Percentiles rank a stretch among this genome's conserved stretches.
phyloP scores from a whole-genome alignment of 805 yeast species.

The Zygosaccharomyces pseudorouxii region DNA sequence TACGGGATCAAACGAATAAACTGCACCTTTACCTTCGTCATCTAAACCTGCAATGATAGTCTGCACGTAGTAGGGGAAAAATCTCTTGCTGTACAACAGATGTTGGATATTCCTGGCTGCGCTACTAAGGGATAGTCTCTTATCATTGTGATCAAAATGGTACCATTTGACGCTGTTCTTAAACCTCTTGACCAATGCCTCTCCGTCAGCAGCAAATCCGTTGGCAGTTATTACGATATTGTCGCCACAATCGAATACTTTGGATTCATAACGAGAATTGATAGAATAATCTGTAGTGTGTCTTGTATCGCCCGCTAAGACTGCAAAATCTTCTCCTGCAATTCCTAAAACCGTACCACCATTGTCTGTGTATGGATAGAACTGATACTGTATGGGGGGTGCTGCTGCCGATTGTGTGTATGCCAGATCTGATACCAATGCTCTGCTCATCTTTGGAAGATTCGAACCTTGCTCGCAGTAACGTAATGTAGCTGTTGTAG shows the following conservation, averaged over 20 bases:
- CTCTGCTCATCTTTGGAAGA: conserved; percentile 23
- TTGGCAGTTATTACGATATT: conserved; percentile 83
- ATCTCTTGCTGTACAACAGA: conserved; percentile 83
- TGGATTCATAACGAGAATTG: conserved; percentile 88
- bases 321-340: conserved; percentile 96
- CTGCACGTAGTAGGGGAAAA: conserved; percentile 95
- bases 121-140: conserved; percentile 58
- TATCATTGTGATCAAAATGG: conserved; percentile 76
- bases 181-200: conserved; percentile 73
- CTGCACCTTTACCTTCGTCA: conserved; percentile 81
- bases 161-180: conserved; percentile 74
- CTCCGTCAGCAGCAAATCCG: conserved; percentile 95
- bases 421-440: conserved; percentile 53
- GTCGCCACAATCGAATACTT: conserved; percentile 85
- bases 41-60: conserved; percentile 94
- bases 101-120: conserved; percentile 93
- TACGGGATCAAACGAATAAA: conserved; percentile 95
- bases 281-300: conserved; percentile 91
- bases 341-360: conserved; percentile 98
- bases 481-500: neutral
- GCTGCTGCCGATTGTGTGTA: conserved; percentile 50
- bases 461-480: neutral
- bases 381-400: conserved; percentile 82
- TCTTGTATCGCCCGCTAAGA: conserved; percentile 97
- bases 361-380: conserved; percentile 89